Evolutionary conservation across 2,329 filamentous ascomycete species (phyloP).

Genomic region (Neofusicoccum kwambonambiense): DNA sequence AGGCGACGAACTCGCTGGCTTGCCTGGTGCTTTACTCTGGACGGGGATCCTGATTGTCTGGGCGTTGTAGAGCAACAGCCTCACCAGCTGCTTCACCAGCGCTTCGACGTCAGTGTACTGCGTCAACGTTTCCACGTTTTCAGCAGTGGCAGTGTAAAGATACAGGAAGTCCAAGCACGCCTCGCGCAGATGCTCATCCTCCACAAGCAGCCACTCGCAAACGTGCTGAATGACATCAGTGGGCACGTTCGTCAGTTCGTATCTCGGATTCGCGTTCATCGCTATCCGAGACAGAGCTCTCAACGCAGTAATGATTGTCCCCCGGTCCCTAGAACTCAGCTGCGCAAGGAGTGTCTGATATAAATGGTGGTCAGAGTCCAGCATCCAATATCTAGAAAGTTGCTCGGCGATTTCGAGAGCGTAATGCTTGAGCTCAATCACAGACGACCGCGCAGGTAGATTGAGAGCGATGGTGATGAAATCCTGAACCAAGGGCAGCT

Average conservation of each 20-base stretch:
- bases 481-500: conserved; percentile 73
- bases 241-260: conserved; percentile 74
- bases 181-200: conserved; percentile 87
- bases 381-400: conserved; percentile 74
- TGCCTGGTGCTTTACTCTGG: conserved; percentile 57
- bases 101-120: conserved; percentile 61
- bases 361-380: conserved; percentile 72
- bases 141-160: conserved; percentile 82
- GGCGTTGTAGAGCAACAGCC: conserved; percentile 72
- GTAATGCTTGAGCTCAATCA: conserved; percentile 86
- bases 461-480: conserved; percentile 79
- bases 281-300: conserved; percentile 83
- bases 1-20: conserved; percentile 24
- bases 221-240: conserved; percentile 64
- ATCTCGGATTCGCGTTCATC: conserved; percentile 61
- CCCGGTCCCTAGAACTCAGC: conserved; percentile 65
- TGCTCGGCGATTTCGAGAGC: conserved; percentile 90
- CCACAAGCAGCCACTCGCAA: conserved; percentile 71
- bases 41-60: conserved; percentile 60
- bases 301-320: conserved; percentile 75
- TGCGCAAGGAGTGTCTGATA: conserved; percentile 69
- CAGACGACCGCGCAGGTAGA: conserved; percentile 67
- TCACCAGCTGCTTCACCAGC: conserved; percentile 75
- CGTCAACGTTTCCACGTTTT: conserved; percentile 76
- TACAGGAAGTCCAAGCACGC: conserved; percentile 93